These are phyloP conservation scores for Diddensiella caesifluorescens DNA, from an alignment of 805 yeast species.

Conservation along the genomic window DNA sequence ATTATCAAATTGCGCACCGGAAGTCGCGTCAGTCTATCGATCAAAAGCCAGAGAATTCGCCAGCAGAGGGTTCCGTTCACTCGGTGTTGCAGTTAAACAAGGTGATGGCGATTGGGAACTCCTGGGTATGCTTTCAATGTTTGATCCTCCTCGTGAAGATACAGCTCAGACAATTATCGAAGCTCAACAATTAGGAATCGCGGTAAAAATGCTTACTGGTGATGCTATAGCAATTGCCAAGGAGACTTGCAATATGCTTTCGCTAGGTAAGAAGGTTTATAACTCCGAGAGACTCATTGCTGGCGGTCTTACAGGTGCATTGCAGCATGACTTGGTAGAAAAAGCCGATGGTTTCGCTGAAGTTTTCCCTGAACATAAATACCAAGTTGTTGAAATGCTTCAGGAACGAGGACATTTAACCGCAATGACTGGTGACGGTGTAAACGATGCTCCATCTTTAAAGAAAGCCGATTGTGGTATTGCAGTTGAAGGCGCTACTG, in stretches of 20 bases:
- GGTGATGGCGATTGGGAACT: slow-evolving; percentile 99
- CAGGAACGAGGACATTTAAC: slow-evolving; percentile 61
- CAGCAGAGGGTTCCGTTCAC: slow-evolving; percentile 96
- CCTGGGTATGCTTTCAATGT: slow-evolving; percentile 96
- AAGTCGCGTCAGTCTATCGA: slow-evolving; percentile 88
- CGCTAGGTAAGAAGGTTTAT: slow-evolving; percentile 93
- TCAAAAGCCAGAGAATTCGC: slow-evolving; percentile 97
- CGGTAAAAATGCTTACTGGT: slow-evolving; percentile 98
- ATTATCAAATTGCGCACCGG: slow-evolving; percentile 59
- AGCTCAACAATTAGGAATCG: slow-evolving; percentile 87
- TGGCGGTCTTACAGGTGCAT: slow-evolving; percentile 96
- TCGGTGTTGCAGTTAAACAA: slow-evolving; percentile 99
- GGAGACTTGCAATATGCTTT: slow-evolving; percentile 97
- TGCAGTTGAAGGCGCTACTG: slow-evolving; percentile 54
- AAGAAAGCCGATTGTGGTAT: slow-evolving; percentile 83
- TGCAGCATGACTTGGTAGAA: slow-evolving; percentile 95
- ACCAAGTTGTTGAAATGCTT: slow-evolving; percentile 59
- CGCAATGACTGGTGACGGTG: slow-evolving; percentile 71
- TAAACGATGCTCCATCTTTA: slow-evolving; percentile 62
- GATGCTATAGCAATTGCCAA: slow-evolving; percentile 98
- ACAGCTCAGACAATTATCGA: slow-evolving; percentile 92
- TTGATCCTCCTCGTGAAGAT: slow-evolving; percentile 99
- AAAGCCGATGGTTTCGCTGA: slow-evolving; percentile 93
- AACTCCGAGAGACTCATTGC: slow-evolving; percentile 95
- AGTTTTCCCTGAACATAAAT: slow-evolving; percentile 65